These are phyloP conservation scores for Spathaspora boniae DNA, from an alignment of 805 yeast genomes.

Conservation along the genomic window DNA sequence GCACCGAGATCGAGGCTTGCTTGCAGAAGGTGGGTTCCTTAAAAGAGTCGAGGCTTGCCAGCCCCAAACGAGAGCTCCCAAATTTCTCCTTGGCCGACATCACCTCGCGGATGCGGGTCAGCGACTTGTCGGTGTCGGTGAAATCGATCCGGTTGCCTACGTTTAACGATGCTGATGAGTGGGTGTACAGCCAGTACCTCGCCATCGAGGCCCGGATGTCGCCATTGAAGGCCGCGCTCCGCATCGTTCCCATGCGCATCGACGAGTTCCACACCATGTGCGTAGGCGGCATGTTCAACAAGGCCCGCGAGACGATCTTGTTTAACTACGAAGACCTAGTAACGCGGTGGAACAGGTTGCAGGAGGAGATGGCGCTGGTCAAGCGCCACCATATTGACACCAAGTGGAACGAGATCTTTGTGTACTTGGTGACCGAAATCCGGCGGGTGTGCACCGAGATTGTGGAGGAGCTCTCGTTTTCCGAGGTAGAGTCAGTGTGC, in stretches of 20 bases:
- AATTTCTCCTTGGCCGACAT: conserved; percentile 17
- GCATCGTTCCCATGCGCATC: conserved; percentile 49
- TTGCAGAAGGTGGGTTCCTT: conserved; percentile 14
- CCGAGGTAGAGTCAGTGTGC: conserved; percentile 3
- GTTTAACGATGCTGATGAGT: conserved; percentile 25
- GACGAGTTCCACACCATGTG: conserved; percentile 36
- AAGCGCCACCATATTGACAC: conserved; percentile 46
- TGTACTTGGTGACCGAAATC: conserved; percentile 43
- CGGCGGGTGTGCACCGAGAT: conserved; percentile 17
- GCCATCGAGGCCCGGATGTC: conserved; percentile 38
- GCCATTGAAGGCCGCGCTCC: conserved; percentile 52
- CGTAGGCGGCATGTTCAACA: conserved; percentile 19
- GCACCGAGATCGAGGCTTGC: conserved; percentile 24
- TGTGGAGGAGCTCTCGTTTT: conserved; percentile 16
- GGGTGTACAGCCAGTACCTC: conserved; percentile 39
- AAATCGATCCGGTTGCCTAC: conserved; percentile 27
- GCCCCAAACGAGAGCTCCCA: conserved; percentile 15
- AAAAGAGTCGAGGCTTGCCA: conserved; percentile 16
- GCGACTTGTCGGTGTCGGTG: conserved; percentile 16
- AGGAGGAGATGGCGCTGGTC: conserved; percentile 37
- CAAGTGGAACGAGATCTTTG: conserved; percentile 56
- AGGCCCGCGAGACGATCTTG: conserved; percentile 26
- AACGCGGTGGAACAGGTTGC: conserved; percentile 39
- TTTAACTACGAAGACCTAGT: conserved; percentile 38
- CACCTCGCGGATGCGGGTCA: conserved; percentile 21